A percentile compares a stretch with the other conserved stretches of the same genome.
phyloP scores from a whole-genome alignment of 176 grass and related monocot genomes.

The Zea mays region DNA sequence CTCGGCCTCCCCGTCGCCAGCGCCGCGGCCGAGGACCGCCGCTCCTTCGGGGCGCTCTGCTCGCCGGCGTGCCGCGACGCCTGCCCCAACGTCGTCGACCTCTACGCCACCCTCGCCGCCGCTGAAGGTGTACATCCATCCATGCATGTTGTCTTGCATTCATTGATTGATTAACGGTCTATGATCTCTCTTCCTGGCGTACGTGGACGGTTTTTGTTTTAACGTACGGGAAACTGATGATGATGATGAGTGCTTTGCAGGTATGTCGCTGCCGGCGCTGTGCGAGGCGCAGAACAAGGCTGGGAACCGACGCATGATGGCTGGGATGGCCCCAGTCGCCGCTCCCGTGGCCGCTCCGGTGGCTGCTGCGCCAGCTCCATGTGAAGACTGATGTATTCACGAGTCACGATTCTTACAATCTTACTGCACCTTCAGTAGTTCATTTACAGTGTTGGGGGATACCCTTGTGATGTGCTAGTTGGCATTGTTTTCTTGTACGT shows the following conservation, averaged over 20 bases:
- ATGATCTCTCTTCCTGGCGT: not conserved
- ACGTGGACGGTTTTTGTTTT: not conserved
- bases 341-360: not conserved
- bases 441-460: not conserved
- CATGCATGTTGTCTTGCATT: not conserved
- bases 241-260: not conserved
- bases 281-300: constrained; percentile 13
- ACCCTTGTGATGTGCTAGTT: too few relatives aligned
- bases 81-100: constrained; percentile 62
- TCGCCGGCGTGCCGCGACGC: constrained; percentile 41
- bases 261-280: constrained; percentile 22
- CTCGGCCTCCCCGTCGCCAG: constrained; percentile 50
- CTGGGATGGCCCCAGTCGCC: not conserved
- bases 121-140: constrained; percentile 37
- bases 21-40: constrained; percentile 37
- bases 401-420: not conserved
- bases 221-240: not conserved
- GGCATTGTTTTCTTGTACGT: not conserved
- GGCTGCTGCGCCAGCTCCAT: not conserved
- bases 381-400: not conserved
- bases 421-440: not conserved
- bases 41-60: constrained; percentile 49
- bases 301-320: constrained; percentile 34
- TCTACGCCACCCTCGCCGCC: constrained; percentile 60
- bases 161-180: too few relatives aligned